Evolutionary conservation across 306 rosid species (phyloP), one percentile per base, ranked within the genome.

Genomic region (Trifolium subterraneum): DNA sequence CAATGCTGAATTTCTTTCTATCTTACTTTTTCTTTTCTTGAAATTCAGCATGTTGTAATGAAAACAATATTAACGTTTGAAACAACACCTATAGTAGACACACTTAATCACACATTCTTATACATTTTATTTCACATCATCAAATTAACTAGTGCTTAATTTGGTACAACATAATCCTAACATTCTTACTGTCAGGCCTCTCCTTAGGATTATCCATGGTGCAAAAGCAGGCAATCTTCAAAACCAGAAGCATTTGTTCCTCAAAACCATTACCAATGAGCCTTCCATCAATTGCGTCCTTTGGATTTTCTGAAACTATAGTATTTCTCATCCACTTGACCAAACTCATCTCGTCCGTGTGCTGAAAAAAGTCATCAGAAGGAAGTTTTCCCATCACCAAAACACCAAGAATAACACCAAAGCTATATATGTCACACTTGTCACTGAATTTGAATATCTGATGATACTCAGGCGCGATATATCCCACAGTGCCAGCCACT

Each of bases 221-320:
- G 84, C 99, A 95, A 75, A 95, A 92, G 84, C 87, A 86, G 6
- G 98, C 99, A 76, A 95, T 90, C 88, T 90, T 92, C 60, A 92
- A 73, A 56, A 85, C 97, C 76, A 95, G 75, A 64, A 92, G 97
- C 99, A 95, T 95, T 47, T 95, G 96, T 9, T 90, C 96, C 87
- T 95, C 96, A 52, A 56, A 88, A 6, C 92, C 97, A 27, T 84
- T 90, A 25, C 90, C 96, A 45, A 77, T 22, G 7, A 94, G 89
- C 77, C 76, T 87, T 0, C 50, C 8, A 74, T 94, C 89, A 22
- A 94, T 85, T 1, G 92, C 98, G 23, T 56, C 65, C 50, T 63
- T 82, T 0, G 97, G 98, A 82, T 83, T 68, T 25, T 87, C 98
- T 0, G 96, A 88, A 70, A 86, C 83, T 72, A 92, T 72, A 1